Conservation (phyloP, 225 moss, liverwort and hornwort genomes). For the Neckera pumila region DNA sequence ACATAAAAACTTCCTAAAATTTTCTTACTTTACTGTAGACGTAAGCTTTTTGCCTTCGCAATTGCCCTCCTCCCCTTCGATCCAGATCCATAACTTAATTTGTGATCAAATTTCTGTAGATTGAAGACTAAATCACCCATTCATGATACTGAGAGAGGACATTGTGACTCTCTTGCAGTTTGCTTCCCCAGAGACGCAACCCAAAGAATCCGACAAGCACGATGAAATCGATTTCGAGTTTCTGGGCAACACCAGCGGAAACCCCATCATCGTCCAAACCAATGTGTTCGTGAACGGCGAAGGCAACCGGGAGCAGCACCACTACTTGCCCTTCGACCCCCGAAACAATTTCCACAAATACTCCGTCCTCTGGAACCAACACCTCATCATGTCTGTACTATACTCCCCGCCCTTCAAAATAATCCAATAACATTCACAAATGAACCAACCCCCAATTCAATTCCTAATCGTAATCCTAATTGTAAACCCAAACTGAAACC, state of each 20-base stretch:
- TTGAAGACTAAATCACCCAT: not conserved
- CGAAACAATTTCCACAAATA: conserved; percentile 29
- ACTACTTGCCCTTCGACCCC: conserved; percentile 30
- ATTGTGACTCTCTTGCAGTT: conserved; percentile 8
- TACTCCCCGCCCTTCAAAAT: not conserved
- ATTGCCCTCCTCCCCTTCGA: not conserved
- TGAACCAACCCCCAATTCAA: not conserved
- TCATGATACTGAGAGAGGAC: not conserved
- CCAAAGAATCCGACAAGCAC: conserved; percentile 17
- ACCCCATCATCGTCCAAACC: conserved; percentile 30
- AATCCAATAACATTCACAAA: not conserved
- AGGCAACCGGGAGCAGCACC: conserved; percentile 23
- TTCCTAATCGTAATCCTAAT: not conserved
- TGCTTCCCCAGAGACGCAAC: conserved; percentile 19
- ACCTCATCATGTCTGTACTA: conserved; percentile 26
- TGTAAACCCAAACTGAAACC: not conserved
- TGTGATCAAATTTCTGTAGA: not conserved
- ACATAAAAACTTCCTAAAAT: not conserved
- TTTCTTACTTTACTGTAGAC: not conserved
- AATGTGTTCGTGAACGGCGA: conserved; percentile 15
- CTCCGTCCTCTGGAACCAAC: conserved; percentile 37
- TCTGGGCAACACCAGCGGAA: conserved; percentile 31
- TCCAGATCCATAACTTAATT: not conserved
- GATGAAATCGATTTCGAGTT: conserved; percentile 55
- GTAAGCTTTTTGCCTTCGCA: not conserved